phyloP scores from a whole-genome alignment of 2,329 filamentous ascomycete genomes.

The Cladosporium phlei region DNA sequence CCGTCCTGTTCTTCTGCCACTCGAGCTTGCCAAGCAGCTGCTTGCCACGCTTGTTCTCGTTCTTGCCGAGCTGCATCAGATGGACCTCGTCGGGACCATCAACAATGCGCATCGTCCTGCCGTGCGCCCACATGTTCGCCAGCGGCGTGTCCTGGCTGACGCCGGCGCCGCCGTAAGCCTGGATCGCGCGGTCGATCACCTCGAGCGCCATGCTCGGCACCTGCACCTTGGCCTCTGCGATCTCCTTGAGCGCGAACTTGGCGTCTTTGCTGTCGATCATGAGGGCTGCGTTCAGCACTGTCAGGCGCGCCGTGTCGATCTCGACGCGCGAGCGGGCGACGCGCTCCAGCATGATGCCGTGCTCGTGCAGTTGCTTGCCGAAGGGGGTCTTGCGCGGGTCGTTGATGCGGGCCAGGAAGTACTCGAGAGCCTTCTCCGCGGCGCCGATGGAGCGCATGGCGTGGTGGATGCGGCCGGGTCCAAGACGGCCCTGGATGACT shows the following conservation, averaged over 20 bases:
- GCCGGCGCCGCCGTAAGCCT: slow-evolving; percentile 85
- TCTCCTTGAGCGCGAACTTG: slow-evolving; percentile 86
- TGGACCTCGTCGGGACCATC: slow-evolving; percentile 98
- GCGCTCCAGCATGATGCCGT: slow-evolving; percentile 93
- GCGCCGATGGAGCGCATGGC: slow-evolving; percentile 93
- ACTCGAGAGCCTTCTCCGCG: slow-evolving; percentile 85
- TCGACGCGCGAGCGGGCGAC: slow-evolving; percentile 88
- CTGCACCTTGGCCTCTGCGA: slow-evolving; percentile 90
- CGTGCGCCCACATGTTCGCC: slow-evolving; percentile 50
- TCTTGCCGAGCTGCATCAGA: slow-evolving; percentile 71
- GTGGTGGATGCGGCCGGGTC: slow-evolving; percentile 94
- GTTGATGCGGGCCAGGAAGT: slow-evolving; percentile 91
- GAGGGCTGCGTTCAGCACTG: slow-evolving; percentile 90
- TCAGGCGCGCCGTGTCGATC: slow-evolving; percentile 83
- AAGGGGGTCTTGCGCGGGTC: slow-evolving; percentile 88
- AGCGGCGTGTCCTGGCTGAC: slow-evolving; percentile 93
- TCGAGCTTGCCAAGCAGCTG: slow-evolving; percentile 59
- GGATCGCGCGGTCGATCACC: slow-evolving; percentile 90
- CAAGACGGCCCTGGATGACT: slow-evolving; percentile 94
- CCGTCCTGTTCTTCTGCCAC: slow-evolving; percentile 60
- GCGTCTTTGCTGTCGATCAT: slow-evolving; percentile 87
- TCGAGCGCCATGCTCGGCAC: slow-evolving; percentile 76
- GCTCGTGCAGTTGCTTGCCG: slow-evolving; percentile 77
- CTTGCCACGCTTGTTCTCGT: slow-evolving; percentile 68
- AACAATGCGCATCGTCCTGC: slow-evolving; percentile 33